Evolutionary conservation across 257 asterid genomes (phyloP), one percentile per base, ranked within the genome.

Genomic region (Mitragyna speciosa): DNA sequence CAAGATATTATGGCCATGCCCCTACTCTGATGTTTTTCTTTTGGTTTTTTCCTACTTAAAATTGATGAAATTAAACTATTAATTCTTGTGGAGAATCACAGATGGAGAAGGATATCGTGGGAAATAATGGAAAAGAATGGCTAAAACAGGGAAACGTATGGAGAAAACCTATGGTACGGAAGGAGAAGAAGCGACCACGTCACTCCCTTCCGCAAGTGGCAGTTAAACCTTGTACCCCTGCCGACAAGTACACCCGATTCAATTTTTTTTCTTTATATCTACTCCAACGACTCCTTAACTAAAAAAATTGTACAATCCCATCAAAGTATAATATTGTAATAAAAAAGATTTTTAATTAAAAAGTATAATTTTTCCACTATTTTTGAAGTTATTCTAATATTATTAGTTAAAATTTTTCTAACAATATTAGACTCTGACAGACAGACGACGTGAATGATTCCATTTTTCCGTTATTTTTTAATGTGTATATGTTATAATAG

Each of bases 201-300:
- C 92, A 78, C 81, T 84, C 76, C 79, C 33, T 64, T 78, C 78
- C 72, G 15, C 64, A 51, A 52, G 83, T 70, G 70, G 76, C 90
- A 76, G 82, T 82, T 80, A 81, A 90, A 91, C 97, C 92, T 91
- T 94, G 97, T 90, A 93, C 91, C 94, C 91, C 83, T 89, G 86
- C 93, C 93, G 96, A 91, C 95, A 87, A 79, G 76, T 81, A 59
- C 85, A 72, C 83, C 88, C 85, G 78, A 16, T 78, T 39, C 90
- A 80, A 70, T 75, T 58, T 70, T 81, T 83, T 80, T 86, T 88
- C n/a, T n/a, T n/a, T n/a, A n/a, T 82, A 85, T 88, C 89, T 70
- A 61, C 84, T 74, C 51, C 51, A 48, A 9, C 17, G 31, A 31
- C 7, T 20, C 14, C 49, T 67, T 68, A 79, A 64, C 39, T 48